Evolutionary conservation across 768 basidiomycete species (phyloP).

Genomic region (Boletus sp.): DNA sequence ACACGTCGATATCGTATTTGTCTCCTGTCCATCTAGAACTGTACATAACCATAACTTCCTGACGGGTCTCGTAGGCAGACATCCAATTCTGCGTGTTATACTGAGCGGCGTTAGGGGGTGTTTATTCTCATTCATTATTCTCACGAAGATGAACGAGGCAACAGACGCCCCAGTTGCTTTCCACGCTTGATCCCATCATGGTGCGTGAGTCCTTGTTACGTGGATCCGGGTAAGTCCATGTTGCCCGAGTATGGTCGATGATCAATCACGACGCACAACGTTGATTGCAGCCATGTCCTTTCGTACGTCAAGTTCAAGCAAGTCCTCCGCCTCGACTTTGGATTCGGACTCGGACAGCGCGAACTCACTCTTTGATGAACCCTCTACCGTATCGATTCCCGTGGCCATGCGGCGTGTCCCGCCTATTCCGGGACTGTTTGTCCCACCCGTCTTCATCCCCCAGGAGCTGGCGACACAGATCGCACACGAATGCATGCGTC

Average conservation of each 20-base stretch:
- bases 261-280: background rate
- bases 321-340: background rate
- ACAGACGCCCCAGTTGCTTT: background rate
- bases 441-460: conserved; percentile 50
- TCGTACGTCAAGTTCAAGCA: background rate
- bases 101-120: conserved; percentile 1
- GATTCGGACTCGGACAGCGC: conserved; percentile 23
- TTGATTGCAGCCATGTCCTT: conserved; percentile 10
- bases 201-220: background rate
- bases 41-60: background rate
- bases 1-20: background rate
- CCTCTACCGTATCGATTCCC: conserved; percentile 13
- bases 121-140: conserved; percentile 22
- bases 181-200: conserved; percentile 1
- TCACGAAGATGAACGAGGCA: conserved; percentile 14
- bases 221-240: conserved; percentile 9
- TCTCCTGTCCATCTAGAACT: background rate
- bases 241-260: background rate
- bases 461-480: conserved; percentile 48
- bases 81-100: background rate
- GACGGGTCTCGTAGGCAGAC: background rate
- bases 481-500: conserved; percentile 48
- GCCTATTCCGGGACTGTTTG: conserved; percentile 63
- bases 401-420: conserved; percentile 40
- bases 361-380: conserved; percentile 54